Evolutionary conservation across 176 grass and related monocot genomes (phyloP), one percentile per base, ranked within the genome.

Genomic region (Eleusine coracana): DNA sequence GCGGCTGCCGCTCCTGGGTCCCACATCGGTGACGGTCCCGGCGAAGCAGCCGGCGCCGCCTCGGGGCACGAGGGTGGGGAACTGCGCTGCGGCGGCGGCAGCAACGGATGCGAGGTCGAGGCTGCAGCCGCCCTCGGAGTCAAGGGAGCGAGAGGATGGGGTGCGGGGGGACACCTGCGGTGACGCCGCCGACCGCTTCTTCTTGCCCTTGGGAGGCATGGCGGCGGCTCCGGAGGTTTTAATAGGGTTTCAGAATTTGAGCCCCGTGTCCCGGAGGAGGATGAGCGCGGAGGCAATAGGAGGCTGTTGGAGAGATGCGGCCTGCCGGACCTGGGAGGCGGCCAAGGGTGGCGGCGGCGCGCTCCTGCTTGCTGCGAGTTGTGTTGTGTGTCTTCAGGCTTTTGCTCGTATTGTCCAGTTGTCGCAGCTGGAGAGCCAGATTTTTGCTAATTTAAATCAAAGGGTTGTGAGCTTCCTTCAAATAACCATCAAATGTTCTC

Each of bases 181-280:
- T 17, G 84, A 76, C 12, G 71, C 68, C 14, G 74, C 5, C 21
- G 71, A 45, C 28, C 34, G 80, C 65, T 80, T 79, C 83, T 83
- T 95, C 90, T 92, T 92, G 54, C 84, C 68, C 79, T 85, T 94
- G 9, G 87, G 75, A 31, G 89, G 87, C 92, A 91, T 94, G 66
- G 40, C 28, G 70, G 81, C 18, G 12, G 17, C 17, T 65, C 60
- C 60, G 6, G 61, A 4, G 17, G 77, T 44, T 58, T 27, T 5
- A 63, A 15, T 72, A 58, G 36, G 79, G 79, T 70, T 81, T 81
- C 70, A 59, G 16, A 25, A 29, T 63, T 63, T 29, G 10, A 63
- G 60, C 11, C 11, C 10, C 10, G 25, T 63, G 60, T 63, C 25
- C 60, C 25, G 11, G 60, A 28, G n/a, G 8, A 61, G 9, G 60